Percentiles rank a stretch among this genome's conserved stretches.
phyloP scores from a whole-genome alignment of 352 stramenopile genomes.

The Blastocystis sp. region DNA sequence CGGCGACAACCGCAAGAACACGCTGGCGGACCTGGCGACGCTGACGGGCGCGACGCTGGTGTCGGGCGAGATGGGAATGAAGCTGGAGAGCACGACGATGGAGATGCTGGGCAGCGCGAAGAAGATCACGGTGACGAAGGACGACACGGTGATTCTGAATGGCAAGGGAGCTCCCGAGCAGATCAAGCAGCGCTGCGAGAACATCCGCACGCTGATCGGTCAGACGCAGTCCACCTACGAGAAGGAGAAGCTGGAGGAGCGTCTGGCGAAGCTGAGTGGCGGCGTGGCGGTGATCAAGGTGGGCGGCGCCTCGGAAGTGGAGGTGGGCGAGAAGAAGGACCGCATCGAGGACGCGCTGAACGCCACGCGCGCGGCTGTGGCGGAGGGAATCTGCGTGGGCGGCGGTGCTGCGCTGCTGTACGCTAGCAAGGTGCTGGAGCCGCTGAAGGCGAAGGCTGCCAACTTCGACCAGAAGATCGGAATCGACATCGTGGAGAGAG shows the following conservation, averaged over 20 bases:
- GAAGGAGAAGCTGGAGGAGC: conserved; percentile 98
- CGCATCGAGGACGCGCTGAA: conserved; percentile 96
- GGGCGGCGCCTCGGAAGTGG: conserved; percentile 89
- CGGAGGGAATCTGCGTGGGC: conserved; percentile 94
- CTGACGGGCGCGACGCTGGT: conserved; percentile 86
- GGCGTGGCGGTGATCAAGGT: conserved; percentile 98
- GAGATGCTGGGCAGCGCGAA: no score
- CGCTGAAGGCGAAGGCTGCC: conserved; percentile 65
- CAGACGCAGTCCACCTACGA: conserved; percentile 94
- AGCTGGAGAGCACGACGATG: conserved; percentile 90
- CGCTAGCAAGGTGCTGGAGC: conserved; percentile 74
- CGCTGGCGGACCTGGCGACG: no score
- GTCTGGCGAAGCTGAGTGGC: conserved; percentile 92
- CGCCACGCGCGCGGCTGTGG: conserved; percentile 90
- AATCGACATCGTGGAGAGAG: conserved; percentile 65
- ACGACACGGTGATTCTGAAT: conserved; percentile 94
- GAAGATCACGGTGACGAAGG: conserved; percentile 93
- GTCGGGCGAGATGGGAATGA: conserved; percentile 92
- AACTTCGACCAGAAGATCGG: conserved; percentile 47
- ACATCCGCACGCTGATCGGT: conserved; percentile 86
- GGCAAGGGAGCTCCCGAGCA: conserved; percentile 77
- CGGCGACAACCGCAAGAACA: conserved; percentile 98
- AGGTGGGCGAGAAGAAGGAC: conserved; percentile 99
- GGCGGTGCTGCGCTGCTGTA: conserved; percentile 93
- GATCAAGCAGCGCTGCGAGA: conserved; percentile 86